A percentile compares a stretch with the other conserved stretches of the same genome.
Conservation (phyloP, 371 early-diverging fungal genomes). For the Syncephalastrum racemosum region DNA sequence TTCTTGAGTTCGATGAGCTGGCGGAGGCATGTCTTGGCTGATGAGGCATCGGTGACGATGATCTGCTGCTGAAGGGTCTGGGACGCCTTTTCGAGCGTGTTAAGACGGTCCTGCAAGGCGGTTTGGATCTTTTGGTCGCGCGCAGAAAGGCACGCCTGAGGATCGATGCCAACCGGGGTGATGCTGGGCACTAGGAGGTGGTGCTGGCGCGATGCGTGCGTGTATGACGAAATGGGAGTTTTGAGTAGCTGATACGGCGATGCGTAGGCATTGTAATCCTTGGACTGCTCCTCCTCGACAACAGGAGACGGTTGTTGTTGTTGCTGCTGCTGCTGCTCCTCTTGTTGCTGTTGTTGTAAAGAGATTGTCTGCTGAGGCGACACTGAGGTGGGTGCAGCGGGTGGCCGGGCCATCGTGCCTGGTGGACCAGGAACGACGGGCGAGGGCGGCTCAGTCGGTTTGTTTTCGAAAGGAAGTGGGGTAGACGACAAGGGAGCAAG, state of each 20-base stretch:
- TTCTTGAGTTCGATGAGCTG: constrained; percentile 77
- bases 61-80: not conserved
- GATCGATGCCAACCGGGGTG: constrained; percentile 79
- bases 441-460: not conserved
- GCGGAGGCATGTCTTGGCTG: constrained; percentile 40
- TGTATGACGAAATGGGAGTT: constrained; percentile 45
- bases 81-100: constrained; percentile 52
- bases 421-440: not conserved
- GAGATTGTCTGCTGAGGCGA: not conserved
- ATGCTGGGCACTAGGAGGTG: constrained; percentile 72
- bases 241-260: constrained; percentile 58
- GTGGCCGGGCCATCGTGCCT: not conserved
- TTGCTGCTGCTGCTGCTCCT: constrained; percentile 6
- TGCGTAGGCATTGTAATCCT: constrained; percentile 31
- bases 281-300: not conserved
- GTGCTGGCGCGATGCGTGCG: constrained; percentile 68
- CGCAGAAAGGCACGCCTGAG: constrained; percentile 61
- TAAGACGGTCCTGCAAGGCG: constrained; percentile 65
- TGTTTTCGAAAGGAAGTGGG: no score
- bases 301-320: no score
- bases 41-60: not conserved
- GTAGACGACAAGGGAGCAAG: constrained; percentile 38
- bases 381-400: not conserved
- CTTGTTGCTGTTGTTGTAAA: not conserved
- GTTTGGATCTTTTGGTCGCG: constrained; percentile 64